Evolutionary conservation across 345 rosid species (phyloP).

Genomic region (Lepidium africanum): DNA sequence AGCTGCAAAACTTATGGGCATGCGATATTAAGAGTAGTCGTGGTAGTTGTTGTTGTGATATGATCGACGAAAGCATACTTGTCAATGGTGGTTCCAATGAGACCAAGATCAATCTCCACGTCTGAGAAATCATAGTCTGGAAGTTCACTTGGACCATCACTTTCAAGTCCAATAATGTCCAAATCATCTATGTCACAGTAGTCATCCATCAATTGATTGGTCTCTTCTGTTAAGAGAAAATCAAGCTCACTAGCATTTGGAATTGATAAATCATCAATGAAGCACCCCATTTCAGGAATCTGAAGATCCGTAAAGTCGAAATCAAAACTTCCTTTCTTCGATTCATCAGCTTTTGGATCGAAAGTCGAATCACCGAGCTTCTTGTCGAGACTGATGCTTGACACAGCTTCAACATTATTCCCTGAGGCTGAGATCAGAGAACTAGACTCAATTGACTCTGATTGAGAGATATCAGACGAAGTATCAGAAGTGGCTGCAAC

Average conservation of each 20-base stretch:
- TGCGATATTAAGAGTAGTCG: slow-evolving; percentile 43
- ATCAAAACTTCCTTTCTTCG: slow-evolving; percentile 7
- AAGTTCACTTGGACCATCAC: slow-evolving; percentile 48
- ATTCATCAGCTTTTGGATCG: not conserved
- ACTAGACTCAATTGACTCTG: slow-evolving; percentile 4
- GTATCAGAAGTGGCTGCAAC: slow-evolving; percentile 1
- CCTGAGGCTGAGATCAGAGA: slow-evolving; percentile 31
- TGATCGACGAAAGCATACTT: slow-evolving; percentile 17
- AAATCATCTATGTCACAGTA: slow-evolving; percentile 56
- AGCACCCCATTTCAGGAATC: slow-evolving; percentile 41
- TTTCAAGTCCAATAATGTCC: slow-evolving; percentile 40
- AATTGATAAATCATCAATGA: slow-evolving; percentile 29
- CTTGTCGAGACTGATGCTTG: slow-evolving; percentile 12
- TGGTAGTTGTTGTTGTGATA: slow-evolving; percentile 4
- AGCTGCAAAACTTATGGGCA: slow-evolving; percentile 93
- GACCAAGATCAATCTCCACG: slow-evolving; percentile 47
- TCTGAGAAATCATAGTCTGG: slow-evolving; percentile 70
- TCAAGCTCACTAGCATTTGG: slow-evolving; percentile 35
- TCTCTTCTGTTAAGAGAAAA: slow-evolving; percentile 41
- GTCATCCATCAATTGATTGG: slow-evolving; percentile 37
- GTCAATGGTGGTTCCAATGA: slow-evolving; percentile 36
- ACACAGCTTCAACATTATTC: slow-evolving; percentile 37
- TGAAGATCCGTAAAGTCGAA: slow-evolving; percentile 36
- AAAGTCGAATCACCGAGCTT: not conserved
- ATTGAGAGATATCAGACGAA: slow-evolving; percentile 2